Conservation (phyloP, 345 rosid species). For the Microthlaspi erraticum region DNA sequence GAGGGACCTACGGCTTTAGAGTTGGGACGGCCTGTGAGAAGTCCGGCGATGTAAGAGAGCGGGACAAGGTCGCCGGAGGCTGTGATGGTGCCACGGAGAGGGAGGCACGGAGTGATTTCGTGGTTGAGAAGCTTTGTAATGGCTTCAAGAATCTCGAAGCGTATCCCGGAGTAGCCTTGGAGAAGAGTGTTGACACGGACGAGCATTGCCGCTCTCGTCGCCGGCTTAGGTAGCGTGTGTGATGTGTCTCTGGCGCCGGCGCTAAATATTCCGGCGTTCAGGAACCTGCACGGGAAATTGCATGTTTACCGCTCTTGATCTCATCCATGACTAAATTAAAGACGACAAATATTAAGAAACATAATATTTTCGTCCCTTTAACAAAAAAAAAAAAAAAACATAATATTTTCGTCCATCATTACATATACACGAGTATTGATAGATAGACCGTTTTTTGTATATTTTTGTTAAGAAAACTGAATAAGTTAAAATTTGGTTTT, state of each 20-base stretch:
- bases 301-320: constrained; percentile 3
- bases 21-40: constrained; percentile 66
- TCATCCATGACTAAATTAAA: neutral
- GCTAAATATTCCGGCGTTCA: constrained; percentile 78
- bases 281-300: constrained; percentile 50
- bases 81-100: constrained; percentile 74
- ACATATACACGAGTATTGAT: too few relatives aligned
- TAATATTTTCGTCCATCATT: too few relatives aligned
- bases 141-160: constrained; percentile 74
- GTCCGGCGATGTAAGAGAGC: constrained; percentile 71
- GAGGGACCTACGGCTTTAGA: constrained; percentile 64
- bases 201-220: constrained; percentile 76
- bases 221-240: constrained; percentile 60
- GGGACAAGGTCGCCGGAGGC: constrained; percentile 81
- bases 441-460: too few relatives aligned
- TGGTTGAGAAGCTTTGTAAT: constrained; percentile 64
- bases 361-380: too few relatives aligned
- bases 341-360: too few relatives aligned
- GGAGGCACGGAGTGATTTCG: constrained; percentile 72
- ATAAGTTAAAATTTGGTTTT: too few relatives aligned
- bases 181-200: constrained; percentile 77
- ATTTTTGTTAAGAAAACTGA: too few relatives aligned
- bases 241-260: constrained; percentile 50
- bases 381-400: too few relatives aligned
- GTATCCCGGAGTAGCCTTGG: constrained; percentile 77